phyloP scores from a whole-genome alignment of 768 basidiomycete genomes.

The Tricholoma terreum region DNA sequence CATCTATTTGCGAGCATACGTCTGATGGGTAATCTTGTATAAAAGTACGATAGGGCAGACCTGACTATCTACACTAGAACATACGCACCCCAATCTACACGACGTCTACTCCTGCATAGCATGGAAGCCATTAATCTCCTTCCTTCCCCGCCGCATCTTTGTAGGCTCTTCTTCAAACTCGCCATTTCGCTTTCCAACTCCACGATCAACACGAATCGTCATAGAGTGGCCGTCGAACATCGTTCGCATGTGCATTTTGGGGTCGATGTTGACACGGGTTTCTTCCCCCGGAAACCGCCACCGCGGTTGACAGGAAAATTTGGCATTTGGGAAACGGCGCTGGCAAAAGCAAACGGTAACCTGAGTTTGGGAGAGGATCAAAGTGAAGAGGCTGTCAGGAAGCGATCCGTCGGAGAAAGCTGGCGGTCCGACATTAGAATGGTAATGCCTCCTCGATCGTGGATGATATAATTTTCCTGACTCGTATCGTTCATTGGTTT shows the following conservation, averaged over 20 bases:
- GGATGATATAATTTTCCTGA: constrained; percentile 9
- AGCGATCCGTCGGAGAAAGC: constrained; percentile 51
- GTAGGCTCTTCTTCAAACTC: constrained; percentile 46
- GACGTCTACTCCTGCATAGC: neutral
- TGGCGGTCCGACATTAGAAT: constrained; percentile 66
- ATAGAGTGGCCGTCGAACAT: constrained; percentile 28
- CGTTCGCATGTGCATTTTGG: constrained; percentile 49
- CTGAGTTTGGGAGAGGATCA: constrained; percentile 59
- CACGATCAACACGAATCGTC: constrained; percentile 31
- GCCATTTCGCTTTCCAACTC: constrained; percentile 46
- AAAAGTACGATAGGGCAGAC: neutral
- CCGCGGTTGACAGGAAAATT: constrained; percentile 53
- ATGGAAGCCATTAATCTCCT: constrained; percentile 47
- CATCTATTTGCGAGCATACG: constrained; percentile 13
- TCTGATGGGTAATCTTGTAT: constrained; percentile 14
- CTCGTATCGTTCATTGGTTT: constrained; percentile 5
- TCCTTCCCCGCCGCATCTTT: constrained; percentile 51
- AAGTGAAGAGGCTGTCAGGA: constrained; percentile 42
- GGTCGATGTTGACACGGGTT: constrained; percentile 67
- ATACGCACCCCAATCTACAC: neutral
- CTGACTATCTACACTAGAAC: neutral
- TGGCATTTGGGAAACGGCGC: constrained; percentile 68
- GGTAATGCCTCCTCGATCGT: constrained; percentile 42
- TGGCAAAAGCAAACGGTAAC: constrained; percentile 48
- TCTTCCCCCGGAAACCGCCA: constrained; percentile 71